phyloP scores from a whole-genome alignment of 1,139 yeast genomes.

The Diutina siamensis region DNA sequence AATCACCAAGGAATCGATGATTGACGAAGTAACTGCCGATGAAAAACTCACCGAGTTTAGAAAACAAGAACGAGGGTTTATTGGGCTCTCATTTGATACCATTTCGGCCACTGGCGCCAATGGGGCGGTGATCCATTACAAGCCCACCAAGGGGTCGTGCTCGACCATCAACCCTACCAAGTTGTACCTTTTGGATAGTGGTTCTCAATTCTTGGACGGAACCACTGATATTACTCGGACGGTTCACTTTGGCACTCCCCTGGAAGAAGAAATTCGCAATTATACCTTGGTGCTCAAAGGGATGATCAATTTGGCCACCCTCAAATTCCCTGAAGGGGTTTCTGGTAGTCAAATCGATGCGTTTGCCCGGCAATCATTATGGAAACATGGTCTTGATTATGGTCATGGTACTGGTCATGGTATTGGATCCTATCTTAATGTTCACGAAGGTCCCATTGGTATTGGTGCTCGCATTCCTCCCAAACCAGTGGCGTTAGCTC shows the following conservation, averaged over 20 bases:
- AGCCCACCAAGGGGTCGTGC: constrained; percentile 56
- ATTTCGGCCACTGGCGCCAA: constrained; percentile 90
- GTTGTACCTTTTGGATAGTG: constrained; percentile 82
- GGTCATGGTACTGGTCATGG: constrained; percentile 98
- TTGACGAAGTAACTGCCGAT: constrained; percentile 77
- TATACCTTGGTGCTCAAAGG: constrained; percentile 92
- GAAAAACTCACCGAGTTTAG: constrained; percentile 57
- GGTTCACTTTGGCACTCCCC: constrained; percentile 64
- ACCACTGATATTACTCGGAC: constrained; percentile 97
- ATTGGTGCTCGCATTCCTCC: constrained; percentile 57
- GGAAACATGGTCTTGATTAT: constrained; percentile 84
- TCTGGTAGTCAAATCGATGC: constrained; percentile 77
- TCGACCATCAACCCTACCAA: constrained; percentile 64
- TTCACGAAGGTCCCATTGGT: constrained; percentile 95
- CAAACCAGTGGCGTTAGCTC: constrained; percentile 32
- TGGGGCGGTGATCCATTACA: constrained; percentile 87
- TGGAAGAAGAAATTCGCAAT: constrained; percentile 53
- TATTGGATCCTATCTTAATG: constrained; percentile 85
- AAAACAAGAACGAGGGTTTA: constrained; percentile 46
- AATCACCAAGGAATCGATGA: constrained; percentile 37
- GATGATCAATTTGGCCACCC: constrained; percentile 64
- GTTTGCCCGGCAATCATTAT: constrained; percentile 79
- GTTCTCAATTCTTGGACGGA: constrained; percentile 89
- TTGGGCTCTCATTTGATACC: constrained; percentile 83
- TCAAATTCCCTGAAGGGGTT: constrained; percentile 79